Conservation (phyloP, 169 alveolate species). For the Eimeria acervulina region DNA sequence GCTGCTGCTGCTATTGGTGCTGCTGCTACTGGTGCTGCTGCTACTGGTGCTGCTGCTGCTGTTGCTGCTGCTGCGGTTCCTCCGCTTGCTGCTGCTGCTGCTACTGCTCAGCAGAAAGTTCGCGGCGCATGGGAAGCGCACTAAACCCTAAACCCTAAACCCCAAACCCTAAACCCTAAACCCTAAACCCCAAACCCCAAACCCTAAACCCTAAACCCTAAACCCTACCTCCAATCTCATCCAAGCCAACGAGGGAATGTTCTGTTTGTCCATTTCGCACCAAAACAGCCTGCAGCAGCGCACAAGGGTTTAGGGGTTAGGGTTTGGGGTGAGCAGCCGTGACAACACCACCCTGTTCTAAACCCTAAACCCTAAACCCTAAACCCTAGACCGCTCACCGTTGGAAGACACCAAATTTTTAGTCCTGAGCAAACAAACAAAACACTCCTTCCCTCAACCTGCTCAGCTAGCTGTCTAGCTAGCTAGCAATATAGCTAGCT, state of each 20-base stretch:
- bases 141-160: constrained; percentile 19
- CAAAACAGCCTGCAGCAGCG: constrained; percentile 38
- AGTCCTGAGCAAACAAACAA: constrained; percentile 39
- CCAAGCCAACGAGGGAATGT: constrained; percentile 80
- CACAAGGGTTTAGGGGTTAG: constrained; percentile 4
- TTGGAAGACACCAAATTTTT: constrained; percentile 79
- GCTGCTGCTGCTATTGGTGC: constrained; percentile 2
- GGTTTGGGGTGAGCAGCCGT: not conserved
- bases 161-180: constrained; percentile 50
- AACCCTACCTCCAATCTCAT: constrained; percentile 79
- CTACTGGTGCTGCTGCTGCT: not conserved
- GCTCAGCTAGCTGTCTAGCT: not conserved
- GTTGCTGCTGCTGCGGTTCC: not conserved
- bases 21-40: constrained; percentile 6
- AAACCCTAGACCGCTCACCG: constrained; percentile 49
- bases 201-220: constrained; percentile 50
- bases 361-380: constrained; percentile 57
- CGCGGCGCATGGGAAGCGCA: not conserved
- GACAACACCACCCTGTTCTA: not conserved
- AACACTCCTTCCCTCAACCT: not conserved
- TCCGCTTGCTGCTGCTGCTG: no score
- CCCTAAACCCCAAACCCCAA: constrained; percentile 12
- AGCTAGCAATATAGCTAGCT: not conserved
- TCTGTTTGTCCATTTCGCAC: constrained; percentile 70
- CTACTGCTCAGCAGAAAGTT: not conserved